Conservation (phyloP, 164 flowering plant genomes). For the Nymphaea thermarum region DNA sequence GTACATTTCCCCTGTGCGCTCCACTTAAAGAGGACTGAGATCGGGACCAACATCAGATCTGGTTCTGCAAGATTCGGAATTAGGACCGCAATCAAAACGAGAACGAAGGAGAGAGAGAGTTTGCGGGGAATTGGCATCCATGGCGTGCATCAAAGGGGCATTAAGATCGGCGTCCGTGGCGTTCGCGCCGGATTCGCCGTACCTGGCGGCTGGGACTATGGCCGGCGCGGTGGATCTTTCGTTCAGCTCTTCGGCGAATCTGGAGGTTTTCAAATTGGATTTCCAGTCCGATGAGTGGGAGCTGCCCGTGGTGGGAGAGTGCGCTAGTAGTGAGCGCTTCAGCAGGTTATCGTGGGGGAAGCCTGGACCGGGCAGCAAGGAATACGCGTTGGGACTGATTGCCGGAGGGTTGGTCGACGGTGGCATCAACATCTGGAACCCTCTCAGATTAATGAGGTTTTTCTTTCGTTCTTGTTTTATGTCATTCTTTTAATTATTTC, state of each 20-base stretch:
- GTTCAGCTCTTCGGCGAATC: constrained; percentile 74
- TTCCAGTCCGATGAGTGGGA: constrained; percentile 77
- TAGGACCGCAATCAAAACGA: neutral
- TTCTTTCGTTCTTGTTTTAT: neutral
- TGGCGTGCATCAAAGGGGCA: constrained; percentile 73
- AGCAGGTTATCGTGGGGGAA: constrained; percentile 82
- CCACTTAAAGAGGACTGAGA: too few relatives aligned
- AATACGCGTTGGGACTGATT: constrained; percentile 58
- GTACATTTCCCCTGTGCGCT: too few relatives aligned
- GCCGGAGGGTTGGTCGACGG: constrained; percentile 98
- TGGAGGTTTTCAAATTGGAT: constrained; percentile 86
- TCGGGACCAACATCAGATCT: too few relatives aligned
- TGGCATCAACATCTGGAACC: constrained; percentile 80
- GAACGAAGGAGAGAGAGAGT: neutral
- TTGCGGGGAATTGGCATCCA: constrained; percentile 5
- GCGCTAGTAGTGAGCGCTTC: constrained; percentile 70
- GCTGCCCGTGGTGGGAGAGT: constrained; percentile 44
- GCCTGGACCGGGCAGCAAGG: constrained; percentile 44
- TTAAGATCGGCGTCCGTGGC: constrained; percentile 83
- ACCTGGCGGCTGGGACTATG: constrained; percentile 93
- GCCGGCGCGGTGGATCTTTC: constrained; percentile 95
- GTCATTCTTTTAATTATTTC: neutral
- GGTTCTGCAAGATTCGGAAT: too few relatives aligned
- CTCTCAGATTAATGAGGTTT: constrained; percentile 56
- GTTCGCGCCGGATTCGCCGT: constrained; percentile 78